Evolutionary conservation across 192 early-diverging fungal species (phyloP), one percentile per base, ranked within the genome.

Genomic region (Umbelopsis sp.): DNA sequence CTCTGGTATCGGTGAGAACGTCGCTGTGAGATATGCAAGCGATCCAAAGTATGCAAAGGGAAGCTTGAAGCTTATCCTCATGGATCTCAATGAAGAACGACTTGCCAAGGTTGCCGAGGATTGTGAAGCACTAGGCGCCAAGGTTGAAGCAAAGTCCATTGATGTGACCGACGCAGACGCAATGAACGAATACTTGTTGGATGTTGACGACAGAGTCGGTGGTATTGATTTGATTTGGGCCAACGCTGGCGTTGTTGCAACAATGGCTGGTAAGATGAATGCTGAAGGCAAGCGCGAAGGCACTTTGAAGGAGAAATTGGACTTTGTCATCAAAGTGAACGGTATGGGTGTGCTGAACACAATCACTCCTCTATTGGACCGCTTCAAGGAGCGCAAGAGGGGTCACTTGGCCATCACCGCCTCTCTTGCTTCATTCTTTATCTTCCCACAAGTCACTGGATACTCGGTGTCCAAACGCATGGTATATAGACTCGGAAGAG

Each of bases 1-100:
- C 8, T 75, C 74, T 20, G 74, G 74, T 51, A 74, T 75, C 16
- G 74, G 74, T 13, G 74, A 64, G 53, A 67, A 47, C n/a, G 41
- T 75, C 21, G 72, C 74, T n/a, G 5, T 67, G n/a, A 10, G 37
- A 27, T 75, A 73, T 66, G 74, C 71, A 22, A 45, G 15, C 12
- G 33, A 49, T 22, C 33, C 15, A 12, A 46, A 58, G 18, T 53
- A 53, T 15, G 23, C 23, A 37, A 66, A 66, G 65, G 65, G 65
- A 20, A 30, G 55, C 33, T 10, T 70, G 20, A 30, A 37, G 15
- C 37, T 70, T n/a, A 35, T 58, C 20, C 37, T 70, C 25, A 33
- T 70, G 49, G 69, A 70, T 23, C 12, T 70, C 21, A 70, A 70
- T 30, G 50, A 37, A 44, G 18, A 35, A 18, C 50, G 51, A 30